Percentiles rank a stretch among this genome's conserved stretches.
Conservation (phyloP, 208 protist genomes). For the Endotrypanum monterogeii region DNA sequence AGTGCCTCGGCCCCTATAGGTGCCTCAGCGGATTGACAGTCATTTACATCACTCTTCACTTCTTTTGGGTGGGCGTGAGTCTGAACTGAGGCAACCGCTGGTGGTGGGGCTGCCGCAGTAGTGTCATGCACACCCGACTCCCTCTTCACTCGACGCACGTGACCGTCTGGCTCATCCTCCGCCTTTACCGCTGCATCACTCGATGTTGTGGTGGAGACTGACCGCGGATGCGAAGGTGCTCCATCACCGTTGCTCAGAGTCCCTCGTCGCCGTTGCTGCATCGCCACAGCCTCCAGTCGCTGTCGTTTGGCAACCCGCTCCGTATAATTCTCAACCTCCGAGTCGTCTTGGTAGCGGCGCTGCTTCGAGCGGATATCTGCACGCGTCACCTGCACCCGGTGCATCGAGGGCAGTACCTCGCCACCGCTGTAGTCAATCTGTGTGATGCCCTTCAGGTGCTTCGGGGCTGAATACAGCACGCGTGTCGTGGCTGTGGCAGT, state of each 20-base stretch:
- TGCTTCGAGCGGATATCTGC: constrained; percentile 57
- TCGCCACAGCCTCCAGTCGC: constrained; percentile 49
- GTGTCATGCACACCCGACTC: constrained; percentile 8
- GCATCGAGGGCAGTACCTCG: constrained; percentile 60
- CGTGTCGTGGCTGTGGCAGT: constrained; percentile 6
- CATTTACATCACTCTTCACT: not conserved
- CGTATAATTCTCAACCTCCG: constrained; percentile 39
- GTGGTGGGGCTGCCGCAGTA: not conserved
- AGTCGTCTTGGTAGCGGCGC: constrained; percentile 72
- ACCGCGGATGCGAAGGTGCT: not conserved
- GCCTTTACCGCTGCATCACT: not conserved
- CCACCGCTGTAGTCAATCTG: constrained; percentile 59
- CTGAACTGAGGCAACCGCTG: not conserved
- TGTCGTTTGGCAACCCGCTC: constrained; percentile 50
- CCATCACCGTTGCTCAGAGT: not conserved
- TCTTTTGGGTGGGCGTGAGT: constrained; percentile 2
- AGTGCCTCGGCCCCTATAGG: not conserved
- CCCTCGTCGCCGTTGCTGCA: constrained; percentile 25
- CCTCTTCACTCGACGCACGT: constrained; percentile 23
- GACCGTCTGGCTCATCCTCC: not conserved
- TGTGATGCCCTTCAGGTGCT: constrained; percentile 35
- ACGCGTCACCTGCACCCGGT: constrained; percentile 63
- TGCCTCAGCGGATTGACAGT: not conserved
- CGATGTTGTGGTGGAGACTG: not conserved
- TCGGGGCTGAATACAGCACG: constrained; percentile 23